Evolutionary conservation across 2,329 filamentous ascomycete species (phyloP), one percentile per base, ranked within the genome.

Genomic region (Thelonectria blattea): DNA sequence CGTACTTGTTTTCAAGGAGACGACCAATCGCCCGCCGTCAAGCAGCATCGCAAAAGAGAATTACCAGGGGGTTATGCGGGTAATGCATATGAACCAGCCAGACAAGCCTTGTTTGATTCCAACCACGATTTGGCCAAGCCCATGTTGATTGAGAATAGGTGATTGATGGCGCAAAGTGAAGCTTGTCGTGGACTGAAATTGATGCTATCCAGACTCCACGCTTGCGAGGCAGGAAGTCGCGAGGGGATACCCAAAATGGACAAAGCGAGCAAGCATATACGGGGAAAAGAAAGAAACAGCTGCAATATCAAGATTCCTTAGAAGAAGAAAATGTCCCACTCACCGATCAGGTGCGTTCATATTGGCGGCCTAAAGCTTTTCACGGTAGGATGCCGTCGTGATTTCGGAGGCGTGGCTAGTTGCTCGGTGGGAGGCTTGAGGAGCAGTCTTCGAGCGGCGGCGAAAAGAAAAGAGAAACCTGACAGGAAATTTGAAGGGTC

Each of bases 321-420:
- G 12, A 18, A n/a, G 9, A 39, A 32, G 49, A 20, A 46, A 37
- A 54, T 50, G 48, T 50, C 15, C 52, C 41, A 76, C 82, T 74
- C 66, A 85, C 83, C 83, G 78, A 71, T 85, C 83, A 17, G 83
- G 83, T 12, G 83, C 83, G 76, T 85, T 85, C 83, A 85, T 85
- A 27, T 67, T 80, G 64, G 9, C 60, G 17, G 18, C 24, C 18
- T 55, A 30, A 22, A 17, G 20, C 37, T 52, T 30, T n/a, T 27
- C n/a, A 41, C 46, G 54, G 43, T 42, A 49, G 49, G 37, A 17
- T 27, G 45, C 43, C 22, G 45, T 54, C 24, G 11, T n/a, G 32
- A 14, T 17, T 37, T 12, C n/a, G 51, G 24, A 24, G 17, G 34
- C 22, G 45, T 56, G 51, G 50, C 10, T 20, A 47, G 20, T 39